These are phyloP conservation scores for Vaucheria bursata DNA, from an alignment of 352 stramenopile species.

Conservation along the genomic window DNA sequence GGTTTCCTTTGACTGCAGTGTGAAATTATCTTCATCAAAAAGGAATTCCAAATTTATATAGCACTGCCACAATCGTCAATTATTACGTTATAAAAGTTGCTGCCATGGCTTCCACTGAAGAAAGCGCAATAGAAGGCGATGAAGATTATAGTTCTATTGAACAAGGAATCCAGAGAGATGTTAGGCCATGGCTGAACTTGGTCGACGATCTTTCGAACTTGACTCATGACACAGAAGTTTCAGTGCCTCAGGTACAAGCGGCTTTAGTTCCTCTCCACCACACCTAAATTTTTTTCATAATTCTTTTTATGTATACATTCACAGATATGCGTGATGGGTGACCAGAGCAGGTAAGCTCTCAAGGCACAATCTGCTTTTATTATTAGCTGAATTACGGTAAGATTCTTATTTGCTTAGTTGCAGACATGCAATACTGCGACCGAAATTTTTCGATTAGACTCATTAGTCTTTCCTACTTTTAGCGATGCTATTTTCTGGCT, in stretches of 20 bases:
- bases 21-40: too few relatives aligned
- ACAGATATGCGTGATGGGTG: conserved; percentile 48
- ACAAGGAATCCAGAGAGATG: conserved; percentile 38
- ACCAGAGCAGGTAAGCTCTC: conserved; percentile 38
- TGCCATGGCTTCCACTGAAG: background rate
- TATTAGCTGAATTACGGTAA: too few relatives aligned
- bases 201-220: conserved; percentile 48
- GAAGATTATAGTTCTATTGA: conserved; percentile 25
- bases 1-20: too few relatives aligned
- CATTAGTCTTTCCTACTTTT: too few relatives aligned
- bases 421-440: too few relatives aligned
- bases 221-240: conserved; percentile 43
- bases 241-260: conserved; percentile 31
- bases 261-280: background rate
- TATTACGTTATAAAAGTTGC: too few relatives aligned
- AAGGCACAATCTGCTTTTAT: too few relatives aligned
- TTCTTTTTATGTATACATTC: background rate
- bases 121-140: background rate
- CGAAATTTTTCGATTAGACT: too few relatives aligned
- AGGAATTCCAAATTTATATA: too few relatives aligned
- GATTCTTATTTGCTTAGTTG: too few relatives aligned
- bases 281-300: background rate
- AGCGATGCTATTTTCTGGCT: too few relatives aligned
- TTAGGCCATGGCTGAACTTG: conserved; percentile 45
- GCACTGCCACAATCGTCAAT: too few relatives aligned